A percentile compares a stretch with the other conserved stretches of the same genome.
Evolutionary conservation across 2,329 filamentous ascomycete species (phyloP).

Genomic region (Microdochium trichocladiopsis): DNA sequence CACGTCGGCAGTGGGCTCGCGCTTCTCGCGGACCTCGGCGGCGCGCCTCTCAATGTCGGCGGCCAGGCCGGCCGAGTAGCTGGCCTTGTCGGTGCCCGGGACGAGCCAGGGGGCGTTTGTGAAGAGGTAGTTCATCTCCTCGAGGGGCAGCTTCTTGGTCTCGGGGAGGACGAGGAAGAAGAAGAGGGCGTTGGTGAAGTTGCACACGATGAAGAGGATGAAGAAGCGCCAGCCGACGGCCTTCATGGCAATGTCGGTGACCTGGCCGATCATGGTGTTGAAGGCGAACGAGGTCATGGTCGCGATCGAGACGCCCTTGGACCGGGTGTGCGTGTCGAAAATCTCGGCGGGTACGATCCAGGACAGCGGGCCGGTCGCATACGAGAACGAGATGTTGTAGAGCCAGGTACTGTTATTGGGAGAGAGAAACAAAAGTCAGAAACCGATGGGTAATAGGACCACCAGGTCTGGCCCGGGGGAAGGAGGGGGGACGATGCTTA

Average conservation of each 20-base stretch:
- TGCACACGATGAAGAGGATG: slow-evolving; percentile 57
- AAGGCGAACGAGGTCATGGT: slow-evolving; percentile 69
- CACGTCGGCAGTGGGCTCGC: neutral
- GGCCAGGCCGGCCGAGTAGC: slow-evolving; percentile 34
- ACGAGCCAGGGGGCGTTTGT: slow-evolving; percentile 56
- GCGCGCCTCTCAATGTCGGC: slow-evolving; percentile 52
- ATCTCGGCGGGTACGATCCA: slow-evolving; percentile 62
- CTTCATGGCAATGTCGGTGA: slow-evolving; percentile 37
- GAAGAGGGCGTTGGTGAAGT: slow-evolving; percentile 37
- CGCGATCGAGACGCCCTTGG: slow-evolving; percentile 68
- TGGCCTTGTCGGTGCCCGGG: slow-evolving; percentile 43
- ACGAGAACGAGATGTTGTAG: slow-evolving; percentile 72
- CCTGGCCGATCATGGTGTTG: slow-evolving; percentile 48
- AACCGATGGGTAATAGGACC: neutral
- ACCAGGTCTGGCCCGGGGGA: neutral
- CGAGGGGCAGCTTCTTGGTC: slow-evolving; percentile 54
- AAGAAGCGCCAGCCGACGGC: slow-evolving; percentile 50
- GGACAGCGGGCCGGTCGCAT: slow-evolving; percentile 61
- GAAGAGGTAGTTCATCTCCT: slow-evolving; percentile 62
- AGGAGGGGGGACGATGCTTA: slow-evolving; percentile 8
- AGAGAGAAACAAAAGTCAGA: neutral
- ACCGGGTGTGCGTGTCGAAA: slow-evolving; percentile 69
- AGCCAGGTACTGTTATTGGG: slow-evolving; percentile 56
- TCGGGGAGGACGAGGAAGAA: slow-evolving; percentile 62
- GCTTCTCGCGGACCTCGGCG: slow-evolving; percentile 48